Evolutionary conservation across 441 rosid genomes (phyloP).

Genomic region (Mallotus repandus): DNA sequence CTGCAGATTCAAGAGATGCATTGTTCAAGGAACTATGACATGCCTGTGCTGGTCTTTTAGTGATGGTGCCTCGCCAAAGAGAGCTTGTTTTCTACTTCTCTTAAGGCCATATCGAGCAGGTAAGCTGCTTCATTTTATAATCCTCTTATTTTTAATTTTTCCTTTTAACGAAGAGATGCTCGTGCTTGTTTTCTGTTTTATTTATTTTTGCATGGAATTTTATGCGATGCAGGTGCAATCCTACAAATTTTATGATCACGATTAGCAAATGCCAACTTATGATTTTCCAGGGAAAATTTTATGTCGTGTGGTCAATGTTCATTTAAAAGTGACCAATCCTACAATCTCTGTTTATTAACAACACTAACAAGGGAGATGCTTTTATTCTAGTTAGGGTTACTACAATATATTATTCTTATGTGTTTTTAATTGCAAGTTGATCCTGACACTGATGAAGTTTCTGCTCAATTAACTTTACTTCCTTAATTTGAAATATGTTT

Average conservation of each 20-base stretch:
- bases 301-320: slow-evolving; percentile 44
- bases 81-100: slow-evolving; percentile 84
- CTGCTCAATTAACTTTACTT: slow-evolving; percentile 78
- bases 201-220: slow-evolving; percentile 20
- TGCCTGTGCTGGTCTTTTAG: slow-evolving; percentile 93
- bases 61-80: slow-evolving; percentile 66
- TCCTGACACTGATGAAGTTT: slow-evolving; percentile 81
- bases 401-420: background rate
- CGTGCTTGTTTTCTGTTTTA: slow-evolving; percentile 22
- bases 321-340: no score
- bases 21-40: slow-evolving; percentile 89
- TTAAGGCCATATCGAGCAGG: slow-evolving; percentile 92
- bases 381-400: no score
- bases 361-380: no score
- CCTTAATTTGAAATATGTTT: slow-evolving; percentile 52
- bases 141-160: slow-evolving; percentile 5
- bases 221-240: slow-evolving; percentile 65
- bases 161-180: background rate
- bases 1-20: slow-evolving; percentile 54
- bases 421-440: slow-evolving; percentile 52
- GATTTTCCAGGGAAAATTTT: slow-evolving; percentile 71
- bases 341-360: no score
- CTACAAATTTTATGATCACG: slow-evolving; percentile 77
- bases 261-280: slow-evolving; percentile 75
- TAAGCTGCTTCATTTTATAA: slow-evolving; percentile 3